Evolutionary conservation across 495 filamentous ascomycete genomes (phyloP), one percentile per base, ranked within the genome.

Genomic region (Ramalina intermedia): DNA sequence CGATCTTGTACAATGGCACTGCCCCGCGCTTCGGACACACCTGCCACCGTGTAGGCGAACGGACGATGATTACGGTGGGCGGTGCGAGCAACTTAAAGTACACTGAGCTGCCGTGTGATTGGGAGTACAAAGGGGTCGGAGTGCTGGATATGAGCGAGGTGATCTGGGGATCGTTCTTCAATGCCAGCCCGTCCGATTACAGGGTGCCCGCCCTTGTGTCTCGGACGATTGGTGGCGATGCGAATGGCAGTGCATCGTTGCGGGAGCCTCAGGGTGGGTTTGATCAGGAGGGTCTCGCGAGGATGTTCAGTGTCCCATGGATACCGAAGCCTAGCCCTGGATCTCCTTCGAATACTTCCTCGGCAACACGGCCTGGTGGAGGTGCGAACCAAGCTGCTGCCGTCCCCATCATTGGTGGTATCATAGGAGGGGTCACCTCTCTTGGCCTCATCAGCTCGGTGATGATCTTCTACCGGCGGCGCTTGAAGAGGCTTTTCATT

Each of bases 41-140:
- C 13, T 71, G 68, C 47, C 66, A 69, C 38, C 33, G 60, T 18
- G 61, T 58, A 14, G 63, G 58, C 2, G 55, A 55, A 36, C 55
- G 61, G 1, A 67, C 65, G 21, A 61, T 70, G 61, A 47, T 71
- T 12, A 67, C 66, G 3, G 62, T 71, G 20, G 68, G 68, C 27
- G 68, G 68, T 13, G 52, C 52, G 14, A 18, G 38, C 12, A 35
- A 46, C 13, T n/a, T 43, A 0, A 55, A 58, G 27, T 42, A 53
- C 4, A 52, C 43, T 14, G 44, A 56, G 5, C 46, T 45, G 12
- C 41, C 37, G 16, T 70, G 65, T 49, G 67, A 70, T 49, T 69
- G 66, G 66, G 62, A 69, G 39, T 36, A 29, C 23, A 62, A 52
- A 49, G 57, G 61, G 7, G 55, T 70, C 16, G 63, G 61, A n/a